These are phyloP conservation scores for Lactifluus echinatus DNA, from an alignment of 768 basidiomycete genomes.

Conservation along the genomic window DNA sequence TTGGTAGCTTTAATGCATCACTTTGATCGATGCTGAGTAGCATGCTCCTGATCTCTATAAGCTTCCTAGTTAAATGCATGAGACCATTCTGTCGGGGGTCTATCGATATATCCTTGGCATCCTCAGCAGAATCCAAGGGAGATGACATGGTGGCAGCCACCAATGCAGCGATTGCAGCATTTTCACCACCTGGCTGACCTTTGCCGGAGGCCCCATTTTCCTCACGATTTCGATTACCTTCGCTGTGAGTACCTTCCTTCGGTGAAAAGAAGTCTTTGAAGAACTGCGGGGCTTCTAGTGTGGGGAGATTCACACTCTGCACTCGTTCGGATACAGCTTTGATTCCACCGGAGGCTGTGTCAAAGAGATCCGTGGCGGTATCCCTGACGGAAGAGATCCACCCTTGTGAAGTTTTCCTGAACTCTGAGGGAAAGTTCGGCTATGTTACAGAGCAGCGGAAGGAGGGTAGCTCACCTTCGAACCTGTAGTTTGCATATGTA, in stretches of 20 bases:
- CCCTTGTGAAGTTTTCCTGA: conserved; percentile 55
- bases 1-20: conserved; percentile 88
- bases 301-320: conserved; percentile 49
- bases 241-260: conserved; percentile 14
- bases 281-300: conserved; percentile 54
- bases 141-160: conserved; percentile 74
- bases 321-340: conserved; percentile 51
- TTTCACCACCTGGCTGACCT: conserved; percentile 42
- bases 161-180: conserved; percentile 61
- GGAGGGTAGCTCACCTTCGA: conserved; percentile 60
- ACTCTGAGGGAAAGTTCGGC: conserved; percentile 37
- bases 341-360: conserved; percentile 61
- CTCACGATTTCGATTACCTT: conserved; percentile 28
- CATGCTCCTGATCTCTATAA: conserved; percentile 94
- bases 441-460: not conserved
- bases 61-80: conserved; percentile 87
- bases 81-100: conserved; percentile 68
- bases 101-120: conserved; percentile 28
- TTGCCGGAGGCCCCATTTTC: conserved; percentile 32
- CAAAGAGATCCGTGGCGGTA: conserved; percentile 60
- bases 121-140: conserved; percentile 46
- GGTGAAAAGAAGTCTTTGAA: conserved; percentile 53
- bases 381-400: conserved; percentile 63
- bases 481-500: conserved; percentile 94
- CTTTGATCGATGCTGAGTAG: conserved; percentile 95